These are phyloP conservation scores for Russula griseocarnosa DNA, from an alignment of 768 basidiomycete genomes.

Conservation along the genomic window DNA sequence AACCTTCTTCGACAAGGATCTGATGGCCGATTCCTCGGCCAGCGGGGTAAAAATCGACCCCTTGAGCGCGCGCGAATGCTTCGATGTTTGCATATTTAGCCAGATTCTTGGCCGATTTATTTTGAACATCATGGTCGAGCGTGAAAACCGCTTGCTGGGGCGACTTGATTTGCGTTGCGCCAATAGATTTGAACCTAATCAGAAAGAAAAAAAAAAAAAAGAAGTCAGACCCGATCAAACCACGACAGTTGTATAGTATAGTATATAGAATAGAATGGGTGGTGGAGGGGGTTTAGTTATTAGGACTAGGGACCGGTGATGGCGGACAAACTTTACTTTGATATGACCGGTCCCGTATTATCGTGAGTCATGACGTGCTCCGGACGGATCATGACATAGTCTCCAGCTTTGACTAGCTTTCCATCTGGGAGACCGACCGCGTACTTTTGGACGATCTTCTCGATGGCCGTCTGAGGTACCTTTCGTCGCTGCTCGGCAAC, in stretches of 20 bases:
- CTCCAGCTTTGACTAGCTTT: conserved; percentile 83
- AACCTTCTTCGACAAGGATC: conserved; percentile 95
- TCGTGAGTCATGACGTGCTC: conserved; percentile 99
- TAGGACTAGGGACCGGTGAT: too few species aligned
- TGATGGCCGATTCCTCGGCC: conserved; percentile 98
- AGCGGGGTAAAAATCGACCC: conserved; percentile 93
- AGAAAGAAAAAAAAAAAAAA: not conserved
- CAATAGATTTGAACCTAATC: conserved; percentile 87
- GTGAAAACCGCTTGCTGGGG: conserved; percentile 90
- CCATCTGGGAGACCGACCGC: conserved; percentile 82
- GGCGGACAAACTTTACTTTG: conserved; percentile 83
- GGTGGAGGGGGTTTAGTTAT: too few species aligned
- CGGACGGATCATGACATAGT: conserved; percentile 99
- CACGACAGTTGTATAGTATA: not conserved
- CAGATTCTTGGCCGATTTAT: conserved; percentile 85
- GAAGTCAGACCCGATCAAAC: conserved; percentile 5
- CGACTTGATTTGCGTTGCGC: conserved; percentile 78
- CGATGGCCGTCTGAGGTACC: conserved; percentile 83
- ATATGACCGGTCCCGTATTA: conserved; percentile 96
- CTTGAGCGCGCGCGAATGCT: conserved; percentile 77
- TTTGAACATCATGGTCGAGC: conserved; percentile 97
- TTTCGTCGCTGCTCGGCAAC: conserved; percentile 31
- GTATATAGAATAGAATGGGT: too few species aligned
- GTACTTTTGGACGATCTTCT: conserved; percentile 97
- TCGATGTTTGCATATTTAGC: conserved; percentile 91